Percentiles rank a stretch among this genome's conserved stretches.
These are phyloP conservation scores for Asterophora lycoperdoides DNA, from an alignment of 768 basidiomycete species.

Conservation along the genomic window DNA sequence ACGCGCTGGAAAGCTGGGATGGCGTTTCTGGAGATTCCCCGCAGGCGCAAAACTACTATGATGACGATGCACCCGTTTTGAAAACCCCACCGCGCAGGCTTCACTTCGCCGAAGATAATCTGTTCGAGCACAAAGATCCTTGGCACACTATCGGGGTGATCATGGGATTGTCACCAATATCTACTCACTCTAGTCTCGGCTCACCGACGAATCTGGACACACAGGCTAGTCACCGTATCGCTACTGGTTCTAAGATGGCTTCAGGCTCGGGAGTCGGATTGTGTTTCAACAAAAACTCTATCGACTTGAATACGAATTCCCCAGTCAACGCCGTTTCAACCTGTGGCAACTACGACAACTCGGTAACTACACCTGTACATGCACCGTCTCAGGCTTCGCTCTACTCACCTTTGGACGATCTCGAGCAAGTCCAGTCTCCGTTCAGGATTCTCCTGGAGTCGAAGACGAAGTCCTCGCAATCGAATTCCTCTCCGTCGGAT, in stretches of 20 bases:
- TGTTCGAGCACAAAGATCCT: slow-evolving; percentile 41
- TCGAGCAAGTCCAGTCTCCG: slow-evolving; percentile 7
- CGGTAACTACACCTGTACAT: not conserved
- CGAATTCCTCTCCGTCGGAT: too few relatives aligned
- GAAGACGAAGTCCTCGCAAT: not conserved
- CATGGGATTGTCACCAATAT: slow-evolving; percentile 27
- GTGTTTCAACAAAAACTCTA: not conserved
- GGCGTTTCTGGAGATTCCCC: not conserved
- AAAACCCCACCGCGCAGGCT: slow-evolving; percentile 2
- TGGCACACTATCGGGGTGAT: slow-evolving; percentile 42
- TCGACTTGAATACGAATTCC: not conserved
- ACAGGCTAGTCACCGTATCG: not conserved
- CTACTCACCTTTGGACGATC: not conserved
- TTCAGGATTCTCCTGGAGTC: slow-evolving; percentile 13
- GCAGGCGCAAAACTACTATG: not conserved
- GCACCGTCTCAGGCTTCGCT: not conserved
- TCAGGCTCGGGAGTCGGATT: not conserved
- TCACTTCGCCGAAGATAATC: slow-evolving; percentile 12
- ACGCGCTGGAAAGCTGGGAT: not conserved
- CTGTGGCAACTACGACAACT: not conserved
- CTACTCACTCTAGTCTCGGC: not conserved
- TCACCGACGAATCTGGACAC: too few relatives aligned
- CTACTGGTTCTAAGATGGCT: not conserved
- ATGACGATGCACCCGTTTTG: not conserved
- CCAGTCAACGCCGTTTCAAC: not conserved